Evolutionary conservation across 345 rosid genomes (phyloP), one percentile per base, ranked within the genome.

Genomic region (Chamaenerion angustifolium): DNA sequence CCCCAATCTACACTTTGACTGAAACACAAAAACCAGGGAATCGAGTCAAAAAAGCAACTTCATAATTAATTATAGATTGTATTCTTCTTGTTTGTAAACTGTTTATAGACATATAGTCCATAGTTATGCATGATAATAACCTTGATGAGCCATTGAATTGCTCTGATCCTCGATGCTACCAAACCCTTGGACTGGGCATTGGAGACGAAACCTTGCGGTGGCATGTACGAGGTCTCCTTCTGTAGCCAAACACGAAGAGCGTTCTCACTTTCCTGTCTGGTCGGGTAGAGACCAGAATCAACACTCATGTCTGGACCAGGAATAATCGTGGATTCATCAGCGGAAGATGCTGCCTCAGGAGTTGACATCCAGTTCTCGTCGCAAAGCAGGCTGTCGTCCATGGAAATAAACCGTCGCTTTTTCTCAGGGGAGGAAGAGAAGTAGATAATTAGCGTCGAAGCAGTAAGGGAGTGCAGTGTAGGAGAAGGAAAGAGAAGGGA

Each of bases 1-100:
- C 57, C 61, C 67, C 57, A 79, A 54, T 54, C 86, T 65, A 45
- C 59, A 41, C 35, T 69, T 48, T 6, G 75, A 66, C 85, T 82
- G 76, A 44, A 23, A 53, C 44, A 46, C 14, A 56, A 58, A 23
- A 58, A 23, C 52, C 12, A 25, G 0, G 9, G 18, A 35, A 48
- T 12, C 46, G 4, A 35, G 13, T 19, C 8, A 52, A 35, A 18
- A 1, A 9, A 2, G 42, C 6, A n/a, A 41, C 15, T 43, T 13
- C 43, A 8, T 11, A 58, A 21, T 6, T 13, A 18, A 13, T 44
- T 9, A n/a, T n/a, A n/a, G n/a, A n/a, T n/a, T n/a, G n/a, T n/a
- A n/a, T n/a, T n/a, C n/a, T n/a, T n/a, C n/a, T n/a, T n/a, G n/a
- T n/a, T n/a, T n/a, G n/a, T n/a, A n/a, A n/a, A n/a, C n/a, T n/a